Conservation (phyloP, 208 protist genomes). For the Trypanosoma lewisi region DNA sequence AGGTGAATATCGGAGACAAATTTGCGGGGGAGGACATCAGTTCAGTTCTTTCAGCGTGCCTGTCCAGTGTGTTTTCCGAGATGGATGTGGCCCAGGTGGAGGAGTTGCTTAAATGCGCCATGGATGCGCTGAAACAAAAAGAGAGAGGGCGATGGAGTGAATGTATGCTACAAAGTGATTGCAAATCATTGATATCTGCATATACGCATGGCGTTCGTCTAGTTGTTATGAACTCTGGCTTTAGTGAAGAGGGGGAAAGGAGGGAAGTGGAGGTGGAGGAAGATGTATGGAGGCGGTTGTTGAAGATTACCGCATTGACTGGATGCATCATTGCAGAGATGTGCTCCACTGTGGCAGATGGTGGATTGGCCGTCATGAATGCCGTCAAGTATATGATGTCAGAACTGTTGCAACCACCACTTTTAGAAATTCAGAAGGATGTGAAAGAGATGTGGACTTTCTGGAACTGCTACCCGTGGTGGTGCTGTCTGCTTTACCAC, state of each 20-base stretch:
- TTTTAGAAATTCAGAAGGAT: no score
- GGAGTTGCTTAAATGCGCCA: neutral
- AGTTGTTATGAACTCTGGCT: neutral
- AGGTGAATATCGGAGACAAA: no score
- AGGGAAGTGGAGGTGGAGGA: neutral
- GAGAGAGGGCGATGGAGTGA: neutral
- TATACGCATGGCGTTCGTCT: slow-evolving; percentile 1
- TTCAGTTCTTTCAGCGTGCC: neutral
- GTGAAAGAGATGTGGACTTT: neutral
- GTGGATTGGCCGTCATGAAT: neutral
- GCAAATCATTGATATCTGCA: slow-evolving; percentile 1
- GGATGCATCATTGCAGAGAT: slow-evolving; percentile 5
- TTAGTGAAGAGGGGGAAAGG: neutral
- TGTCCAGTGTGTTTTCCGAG: neutral
- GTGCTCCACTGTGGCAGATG: neutral
- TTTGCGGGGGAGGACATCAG: neutral
- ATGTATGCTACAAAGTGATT: neutral
- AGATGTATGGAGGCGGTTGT: neutral
- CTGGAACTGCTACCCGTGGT: slow-evolving; percentile 16
- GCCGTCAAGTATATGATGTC: neutral
- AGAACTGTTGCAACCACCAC: slow-evolving; percentile 4
- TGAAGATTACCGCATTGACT: slow-evolving; percentile 7
- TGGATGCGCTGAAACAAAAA: neutral
- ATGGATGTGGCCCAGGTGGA: slow-evolving; percentile 1
- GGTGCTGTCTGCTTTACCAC: slow-evolving; percentile 17